Base-by-base conservation (phyloP, 768 basidiomycete genomes). In the Tulasnella sp. region DNA sequence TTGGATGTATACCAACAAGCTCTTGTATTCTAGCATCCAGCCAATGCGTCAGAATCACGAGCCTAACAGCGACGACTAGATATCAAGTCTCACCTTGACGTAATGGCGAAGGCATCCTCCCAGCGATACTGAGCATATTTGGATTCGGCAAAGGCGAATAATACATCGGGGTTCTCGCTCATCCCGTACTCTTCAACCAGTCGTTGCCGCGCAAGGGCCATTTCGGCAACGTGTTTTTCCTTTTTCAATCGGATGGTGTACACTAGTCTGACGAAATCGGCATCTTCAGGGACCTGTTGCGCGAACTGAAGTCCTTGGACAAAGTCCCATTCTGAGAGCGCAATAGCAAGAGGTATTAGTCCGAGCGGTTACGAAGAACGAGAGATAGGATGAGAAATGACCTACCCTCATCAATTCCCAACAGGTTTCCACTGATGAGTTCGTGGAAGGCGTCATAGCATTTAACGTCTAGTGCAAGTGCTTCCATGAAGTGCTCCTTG, bases 371-470 rank as follows among this genome's bases (percentile, higher is more conserved):
- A 49, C 11, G 15, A 49, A 67, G 12, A 64, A 64, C 7, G 8
- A 64, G 25, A 64, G 8, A 17, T 25, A n/a, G n/a, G 9, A n/a
- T 1, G 71, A 76, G 7, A 70, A 45, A 68, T 22, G 38, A 42
- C 25, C 34, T 58, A 93, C 97, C 97, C 89, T 99, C 97, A 77
- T 94, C 91, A 0, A 93, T 90, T 14, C 92, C 90, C 93, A 99
- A 94, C 94, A 99, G 97, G 82, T 96, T 94, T 1, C 94, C 93
- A 25, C 89, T 91, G 36, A 98, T 85, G 12, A 99, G 87, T 78
- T 95, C 92, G 77, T 93, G 91, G 81, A 97, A 98, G 1, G 95
- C 91, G 79, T 99, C 97, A 80, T 94, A 99, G 82, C 97, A 99
- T 83, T 97, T 97, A 40, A 98, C 94, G 79, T 99, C 97, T 29